These are phyloP conservation scores for Calocybe gambosa DNA, from an alignment of 1,284 basidiomycete genomes.

Conservation along the genomic window DNA sequence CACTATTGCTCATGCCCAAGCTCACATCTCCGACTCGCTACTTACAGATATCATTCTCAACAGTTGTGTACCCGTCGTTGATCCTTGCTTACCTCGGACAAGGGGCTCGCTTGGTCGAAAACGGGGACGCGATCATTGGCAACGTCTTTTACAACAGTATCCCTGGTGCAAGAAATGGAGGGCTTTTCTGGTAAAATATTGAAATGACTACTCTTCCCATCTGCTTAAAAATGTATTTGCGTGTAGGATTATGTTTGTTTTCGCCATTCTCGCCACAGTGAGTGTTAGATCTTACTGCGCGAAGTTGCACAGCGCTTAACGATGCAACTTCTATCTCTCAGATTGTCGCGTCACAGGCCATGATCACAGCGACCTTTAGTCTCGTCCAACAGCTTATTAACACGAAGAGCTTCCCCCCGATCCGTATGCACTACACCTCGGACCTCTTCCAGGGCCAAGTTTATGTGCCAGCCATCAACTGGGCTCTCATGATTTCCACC, in stretches of 20 bases:
- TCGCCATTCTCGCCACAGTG: constrained; percentile 60
- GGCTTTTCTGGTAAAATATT: constrained; percentile 44
- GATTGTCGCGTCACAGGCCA: constrained; percentile 58
- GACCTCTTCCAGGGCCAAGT: constrained; percentile 57
- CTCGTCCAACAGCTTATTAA: constrained; percentile 60
- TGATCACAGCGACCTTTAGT: constrained; percentile 67
- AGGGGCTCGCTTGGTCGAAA: constrained; percentile 51
- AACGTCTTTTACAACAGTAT: constrained; percentile 64
- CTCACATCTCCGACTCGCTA: constrained; percentile 1
- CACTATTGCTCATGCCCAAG: neutral
- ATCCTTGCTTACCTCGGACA: constrained; percentile 64
- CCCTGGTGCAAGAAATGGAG: constrained; percentile 46
- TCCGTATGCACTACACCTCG: constrained; percentile 56
- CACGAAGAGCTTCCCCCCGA: constrained; percentile 50
- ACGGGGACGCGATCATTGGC: constrained; percentile 40
- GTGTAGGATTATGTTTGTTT: constrained; percentile 51
- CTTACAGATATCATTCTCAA: constrained; percentile 42
- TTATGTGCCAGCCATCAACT: constrained; percentile 58
- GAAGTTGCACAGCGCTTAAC: neutral
- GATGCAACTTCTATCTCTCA: constrained; percentile 16
- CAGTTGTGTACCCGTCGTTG: constrained; percentile 56
- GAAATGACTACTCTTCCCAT: neutral
- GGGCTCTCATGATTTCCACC: constrained; percentile 47
- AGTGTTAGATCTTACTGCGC: constrained; percentile 12
- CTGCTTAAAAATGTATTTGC: neutral